Percentiles rank a stretch among this genome's conserved stretches.
Conservation (phyloP, 2,329 filamentous ascomycete species). For the Aspergillus transmontanensis region DNA sequence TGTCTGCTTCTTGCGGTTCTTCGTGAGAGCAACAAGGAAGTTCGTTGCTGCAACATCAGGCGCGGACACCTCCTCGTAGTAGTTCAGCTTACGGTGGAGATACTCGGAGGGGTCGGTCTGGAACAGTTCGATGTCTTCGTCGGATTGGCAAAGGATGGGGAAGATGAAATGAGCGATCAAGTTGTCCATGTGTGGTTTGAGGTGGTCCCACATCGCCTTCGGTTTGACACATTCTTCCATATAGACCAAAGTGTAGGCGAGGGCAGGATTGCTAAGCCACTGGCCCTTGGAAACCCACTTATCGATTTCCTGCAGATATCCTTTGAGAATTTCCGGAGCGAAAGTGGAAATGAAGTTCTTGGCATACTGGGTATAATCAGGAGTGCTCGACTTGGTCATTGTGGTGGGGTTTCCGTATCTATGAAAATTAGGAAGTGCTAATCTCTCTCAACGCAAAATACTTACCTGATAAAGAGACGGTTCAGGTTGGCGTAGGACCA, state of each 20-base stretch:
- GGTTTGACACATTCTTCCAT: constrained; percentile 97
- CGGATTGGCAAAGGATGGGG: constrained; percentile 87
- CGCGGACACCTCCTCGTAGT: constrained; percentile 93
- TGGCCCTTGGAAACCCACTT: constrained; percentile 94
- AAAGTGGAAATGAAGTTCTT: constrained; percentile 90
- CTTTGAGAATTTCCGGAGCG: constrained; percentile 93
- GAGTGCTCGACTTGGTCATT: constrained; percentile 71
- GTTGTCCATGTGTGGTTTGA: constrained; percentile 91
- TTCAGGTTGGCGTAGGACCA: constrained; percentile 99
- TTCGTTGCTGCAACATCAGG: constrained; percentile 96
- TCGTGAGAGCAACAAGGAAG: constrained; percentile 92
- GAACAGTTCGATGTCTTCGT: constrained; percentile 92
- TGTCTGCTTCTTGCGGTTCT: constrained; percentile 91
- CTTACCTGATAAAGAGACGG: constrained; percentile 85
- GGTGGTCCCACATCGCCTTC: constrained; percentile 92
- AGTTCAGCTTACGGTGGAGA: constrained; percentile 94
- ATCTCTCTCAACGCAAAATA: constrained; percentile 11
- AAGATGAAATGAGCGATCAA: constrained; percentile 94
- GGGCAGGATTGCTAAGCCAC: constrained; percentile 91
- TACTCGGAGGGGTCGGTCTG: constrained; percentile 95
- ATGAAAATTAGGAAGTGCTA: constrained; percentile 11
- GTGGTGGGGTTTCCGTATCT: constrained; percentile 88
- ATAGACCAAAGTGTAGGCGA: constrained; percentile 92
- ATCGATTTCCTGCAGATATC: constrained; percentile 91
- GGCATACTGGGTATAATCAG: constrained; percentile 78